Base-by-base conservation (phyloP, 2,329 filamentous ascomycete genomes). In the Curvularia spicifera region DNA sequence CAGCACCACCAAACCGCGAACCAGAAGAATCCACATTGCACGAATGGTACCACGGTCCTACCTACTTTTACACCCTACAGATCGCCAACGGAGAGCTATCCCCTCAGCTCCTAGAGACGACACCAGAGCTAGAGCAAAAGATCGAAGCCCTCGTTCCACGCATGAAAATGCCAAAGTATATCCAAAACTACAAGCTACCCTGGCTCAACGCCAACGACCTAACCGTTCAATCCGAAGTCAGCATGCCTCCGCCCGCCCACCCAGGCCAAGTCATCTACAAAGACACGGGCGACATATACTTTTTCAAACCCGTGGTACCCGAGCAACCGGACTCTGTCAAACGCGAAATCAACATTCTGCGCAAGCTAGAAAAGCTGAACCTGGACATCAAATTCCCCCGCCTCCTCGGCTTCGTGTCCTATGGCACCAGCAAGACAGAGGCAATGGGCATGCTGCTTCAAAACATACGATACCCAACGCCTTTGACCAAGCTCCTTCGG, bases 11-110 rank as follows among this genome's bases (percentile, higher is more conserved):
- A 1, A 48, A 63, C 26, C 65, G 63, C 37, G 52, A 61, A 15
- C 65, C 65, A 31, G 57, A 62, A 29, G 48, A 57, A 8, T 55
- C 60, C 1, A 66, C 55, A 7, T 18, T 67, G 3, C 56, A 65
- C 48, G 59, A 63, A 42, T 67, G 63, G 63, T 67, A 67, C 15
- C 63, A 67, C n/a, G 63, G 61, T 0, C 61, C 59, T 9, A 67
- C 63, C 1, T 66, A 67, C 29, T 67, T 67, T 42, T 66, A 67
- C 47, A 45, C 20, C 0, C 2, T 66, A 18, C 48, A 51, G 4
- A 56, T 59, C 31, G 45, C 56, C 29, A 51, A 40, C 22, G 59
- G 59, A 1, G 20, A 50, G 18, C 46, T 66, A 1, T 35, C 33
- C 3, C 52, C 61, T 8, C 24, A 55, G 13, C 52, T 61, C 1